Percentiles rank a stretch among this genome's conserved stretches.
Evolutionary conservation across 768 basidiomycete genomes (phyloP).

Genomic region (Suillus ampliporus): DNA sequence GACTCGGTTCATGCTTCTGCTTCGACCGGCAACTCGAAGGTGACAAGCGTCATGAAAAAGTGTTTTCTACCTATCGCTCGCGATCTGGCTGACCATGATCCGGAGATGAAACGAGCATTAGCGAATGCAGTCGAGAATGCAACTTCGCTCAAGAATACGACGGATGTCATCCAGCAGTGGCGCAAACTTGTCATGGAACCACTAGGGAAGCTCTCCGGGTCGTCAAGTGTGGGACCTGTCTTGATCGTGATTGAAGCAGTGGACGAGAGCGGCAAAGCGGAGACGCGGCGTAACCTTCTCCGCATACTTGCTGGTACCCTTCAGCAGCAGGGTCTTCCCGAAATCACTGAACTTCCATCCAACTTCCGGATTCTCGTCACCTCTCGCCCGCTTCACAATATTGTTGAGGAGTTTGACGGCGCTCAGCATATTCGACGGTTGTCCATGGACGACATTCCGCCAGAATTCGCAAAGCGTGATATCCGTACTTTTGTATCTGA

Average conservation of each 20-base stretch:
- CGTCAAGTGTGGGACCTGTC: constrained; percentile 21
- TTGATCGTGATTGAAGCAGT: constrained; percentile 32
- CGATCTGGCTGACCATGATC: neutral
- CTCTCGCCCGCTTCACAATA: constrained; percentile 16
- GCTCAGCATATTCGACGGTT: neutral
- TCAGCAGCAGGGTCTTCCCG: neutral
- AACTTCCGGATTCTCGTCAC: constrained; percentile 13
- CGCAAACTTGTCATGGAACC: constrained; percentile 23
- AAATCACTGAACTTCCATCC: neutral
- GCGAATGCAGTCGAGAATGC: neutral
- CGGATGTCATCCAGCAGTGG: constrained; percentile 17
- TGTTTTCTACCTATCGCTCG: neutral
- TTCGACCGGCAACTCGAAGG: no score
- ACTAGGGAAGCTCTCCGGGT: constrained; percentile 8
- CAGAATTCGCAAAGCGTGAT: neutral
- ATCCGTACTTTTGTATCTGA: constrained; percentile 1
- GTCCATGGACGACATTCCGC: constrained; percentile 8
- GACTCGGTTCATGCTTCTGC: constrained; percentile 5
- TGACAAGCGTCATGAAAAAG: neutral
- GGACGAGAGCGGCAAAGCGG: constrained; percentile 18
- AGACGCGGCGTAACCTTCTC: constrained; percentile 18
- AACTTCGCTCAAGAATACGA: neutral
- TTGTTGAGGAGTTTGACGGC: neutral
- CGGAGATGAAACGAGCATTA: neutral
- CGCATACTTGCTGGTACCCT: neutral